Evolutionary conservation across 108 stramenopile species (phyloP).

Genomic region (Conticribra weissflogii): DNA sequence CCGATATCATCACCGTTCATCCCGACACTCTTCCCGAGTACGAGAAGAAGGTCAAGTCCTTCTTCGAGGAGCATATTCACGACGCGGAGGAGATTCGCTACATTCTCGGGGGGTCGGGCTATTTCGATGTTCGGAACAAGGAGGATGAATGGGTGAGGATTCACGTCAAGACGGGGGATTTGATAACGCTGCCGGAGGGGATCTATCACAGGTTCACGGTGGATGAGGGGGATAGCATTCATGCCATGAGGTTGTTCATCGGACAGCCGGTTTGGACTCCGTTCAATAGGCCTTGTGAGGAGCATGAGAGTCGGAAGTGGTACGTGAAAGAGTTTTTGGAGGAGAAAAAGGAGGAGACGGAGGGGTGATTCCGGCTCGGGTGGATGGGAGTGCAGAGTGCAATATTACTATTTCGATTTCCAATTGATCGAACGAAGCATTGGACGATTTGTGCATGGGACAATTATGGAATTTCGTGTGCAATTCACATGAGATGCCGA

Average conservation of each 20-base stretch:
- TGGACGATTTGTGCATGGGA: no score
- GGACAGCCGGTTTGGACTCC: constrained; percentile 98
- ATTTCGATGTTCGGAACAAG: constrained; percentile 93
- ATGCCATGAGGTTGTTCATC: constrained; percentile 95
- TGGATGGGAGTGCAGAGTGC: background rate
- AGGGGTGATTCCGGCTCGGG: background rate
- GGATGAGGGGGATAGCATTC: constrained; percentile 82
- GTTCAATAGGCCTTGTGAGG: constrained; percentile 89
- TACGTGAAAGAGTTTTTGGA: constrained; percentile 68
- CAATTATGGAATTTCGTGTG: no score
- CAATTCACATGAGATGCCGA: no score
- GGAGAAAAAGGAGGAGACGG: constrained; percentile 58
- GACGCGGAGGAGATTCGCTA: constrained; percentile 98
- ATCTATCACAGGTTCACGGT: constrained; percentile 93
- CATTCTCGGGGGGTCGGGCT: constrained; percentile 83
- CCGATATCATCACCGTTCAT: constrained; percentile 92
- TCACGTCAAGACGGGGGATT: constrained; percentile 91
- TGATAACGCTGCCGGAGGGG: constrained; percentile 95
- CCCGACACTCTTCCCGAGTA: constrained; percentile 91
- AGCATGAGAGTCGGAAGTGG: constrained; percentile 76
- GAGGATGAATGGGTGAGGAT: constrained; percentile 94
- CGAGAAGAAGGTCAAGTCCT: constrained; percentile 90
- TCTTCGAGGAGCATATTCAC: constrained; percentile 98
- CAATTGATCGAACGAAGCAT: no score
- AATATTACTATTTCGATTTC: no score